Base-by-base conservation (phyloP, 768 basidiomycete species). In the Piloderma croceum region DNA sequence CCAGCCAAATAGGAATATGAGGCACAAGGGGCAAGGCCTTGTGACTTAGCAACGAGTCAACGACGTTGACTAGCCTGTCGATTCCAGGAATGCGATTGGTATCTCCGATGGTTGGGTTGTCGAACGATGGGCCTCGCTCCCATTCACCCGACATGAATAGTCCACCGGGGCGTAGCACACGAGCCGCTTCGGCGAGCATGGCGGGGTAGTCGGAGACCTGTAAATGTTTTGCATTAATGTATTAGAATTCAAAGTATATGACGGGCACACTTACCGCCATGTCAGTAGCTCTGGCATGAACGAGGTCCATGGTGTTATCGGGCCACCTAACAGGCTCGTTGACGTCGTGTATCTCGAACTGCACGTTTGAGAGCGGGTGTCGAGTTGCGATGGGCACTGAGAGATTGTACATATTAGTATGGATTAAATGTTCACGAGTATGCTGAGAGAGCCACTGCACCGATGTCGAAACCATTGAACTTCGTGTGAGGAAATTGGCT, bases 401-500 rank as follows among this genome's bases (percentile, higher is more conserved):
- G 33, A 31, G n/a, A n/a, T n/a, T n/a, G n/a, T n/a, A n/a, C n/a
- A n/a, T n/a, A n/a, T n/a, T n/a, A n/a, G n/a, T n/a, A n/a, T n/a
- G n/a, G n/a, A n/a, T 38, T 42, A 38, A 23, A 41, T 34, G 47
- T 39, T 46, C 32, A 31, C 38, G 33, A 39, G 31, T 31, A 49
- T 41, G 25, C 21, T 43, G 46, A 36, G 45, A 45, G 38, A 23
- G 39, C 25, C 49, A 57, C 73, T n/a, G 50, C 58, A 88, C 87
- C 87, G 49, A 87, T 81, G 61, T 90, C 88, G 38, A 86, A 59
- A 31, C 82, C 88, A 49, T 72, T 67, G 56, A 89, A 85, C 50
- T 63, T 61, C 45, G 76, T 81, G 50, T 74, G 65, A 13, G 77
- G 79, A 56, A 81, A 90, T 36, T 68, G 65, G 34, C 54, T 59